Evolutionary conservation across 2,329 filamentous ascomycete genomes (phyloP), one percentile per base, ranked within the genome.

Genomic region (Didymella sp.): DNA sequence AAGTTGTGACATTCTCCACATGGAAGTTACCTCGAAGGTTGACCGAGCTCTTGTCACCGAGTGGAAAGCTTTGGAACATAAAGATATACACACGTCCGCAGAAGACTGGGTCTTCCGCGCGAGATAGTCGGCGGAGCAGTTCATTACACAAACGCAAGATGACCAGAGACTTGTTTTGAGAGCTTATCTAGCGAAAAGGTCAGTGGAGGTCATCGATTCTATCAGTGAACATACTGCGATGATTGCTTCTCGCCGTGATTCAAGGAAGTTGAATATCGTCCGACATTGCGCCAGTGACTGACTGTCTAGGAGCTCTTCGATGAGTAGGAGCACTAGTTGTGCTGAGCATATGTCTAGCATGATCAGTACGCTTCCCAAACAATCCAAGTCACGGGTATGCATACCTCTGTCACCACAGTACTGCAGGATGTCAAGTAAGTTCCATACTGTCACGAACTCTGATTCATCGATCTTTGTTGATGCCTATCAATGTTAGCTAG

Each of bases 21-120:
- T 99, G 95, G 66, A 95, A 99, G 78, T 98, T 94, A 66, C 95
- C 95, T 48, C 95, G 87, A 35, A 98, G 82, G 71, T 99, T 99
- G 46, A 99, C 95, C 0, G 95, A 97, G 74, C 95, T 98, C 74
- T 94, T 95, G 77, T 99, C 96, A 28, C 94, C 94, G 0, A 99
- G 82, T 1, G 95, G 95, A 70, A 99, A 98, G 75, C 92, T 96
- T 75, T 99, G 95, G 76, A 98, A 99, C 73, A 99, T 86, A 76
- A 97, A 99, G 62, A 99, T 97, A 76, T 98, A 98, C 24, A 99
- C 95, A 35, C 95, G 86, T 15, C 95, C 95, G 71, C 95, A 99
- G 73, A 99, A 99, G 0, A 96, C 92, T 0, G 95, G 96, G 76
- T 99, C 95, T 74, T 98, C 93, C 4, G 95, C 94, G 54, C 95